Conservation (phyloP, 2,329 filamentous ascomycete genomes). For the Ceratocystis cacaofunesta region DNA sequence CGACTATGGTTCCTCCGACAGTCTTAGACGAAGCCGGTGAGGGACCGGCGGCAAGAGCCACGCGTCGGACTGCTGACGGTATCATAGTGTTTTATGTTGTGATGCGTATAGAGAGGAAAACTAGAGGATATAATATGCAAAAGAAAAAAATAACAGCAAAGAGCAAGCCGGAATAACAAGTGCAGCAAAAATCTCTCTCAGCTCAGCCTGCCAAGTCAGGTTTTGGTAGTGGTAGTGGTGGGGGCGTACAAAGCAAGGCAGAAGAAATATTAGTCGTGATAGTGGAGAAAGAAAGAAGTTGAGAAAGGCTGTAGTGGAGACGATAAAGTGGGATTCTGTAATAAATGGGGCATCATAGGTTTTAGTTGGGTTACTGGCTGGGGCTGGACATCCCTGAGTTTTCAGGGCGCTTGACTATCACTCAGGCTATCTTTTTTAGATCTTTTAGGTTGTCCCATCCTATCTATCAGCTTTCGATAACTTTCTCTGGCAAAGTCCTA, state of each 20-base stretch:
- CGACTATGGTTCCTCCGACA: slow-evolving; percentile 27
- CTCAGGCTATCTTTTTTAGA: not conserved
- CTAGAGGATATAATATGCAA: slow-evolving; percentile 12
- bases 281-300: slow-evolving; percentile 16
- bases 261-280: slow-evolving; percentile 12
- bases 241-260: slow-evolving; percentile 4
- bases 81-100: slow-evolving; percentile 29
- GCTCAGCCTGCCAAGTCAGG: not conserved
- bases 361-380: no score
- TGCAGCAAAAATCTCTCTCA: slow-evolving; percentile 15
- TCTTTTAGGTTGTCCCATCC: no score
- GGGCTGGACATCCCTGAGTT: not conserved
- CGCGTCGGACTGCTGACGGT: slow-evolving; percentile 41
- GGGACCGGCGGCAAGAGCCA: slow-evolving; percentile 25
- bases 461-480: no score
- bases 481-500: not conserved
- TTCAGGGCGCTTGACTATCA: not conserved
- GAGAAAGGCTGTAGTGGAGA: slow-evolving; percentile 5
- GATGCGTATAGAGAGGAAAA: slow-evolving; percentile 10
- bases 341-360: no score
- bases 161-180: not conserved
- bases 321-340: not conserved
- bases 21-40: slow-evolving; percentile 25
- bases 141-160: not conserved
- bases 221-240: not conserved